phyloP scores from a whole-genome alignment of 306 rosid genomes.

The Fragaria ananassa region DNA sequence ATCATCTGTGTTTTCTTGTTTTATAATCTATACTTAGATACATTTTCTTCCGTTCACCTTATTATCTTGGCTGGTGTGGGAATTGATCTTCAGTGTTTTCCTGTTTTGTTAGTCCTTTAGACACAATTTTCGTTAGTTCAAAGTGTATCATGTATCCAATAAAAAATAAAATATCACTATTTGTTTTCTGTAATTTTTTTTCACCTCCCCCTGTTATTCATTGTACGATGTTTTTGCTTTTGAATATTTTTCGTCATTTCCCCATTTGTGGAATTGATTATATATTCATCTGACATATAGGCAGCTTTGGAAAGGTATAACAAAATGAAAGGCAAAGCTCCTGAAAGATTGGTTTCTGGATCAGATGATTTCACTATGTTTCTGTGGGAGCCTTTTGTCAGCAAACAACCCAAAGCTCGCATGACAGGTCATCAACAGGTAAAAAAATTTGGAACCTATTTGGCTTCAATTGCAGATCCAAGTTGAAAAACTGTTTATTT shows the following conservation, averaged over 20 bases:
- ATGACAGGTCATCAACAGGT: constrained; percentile 99
- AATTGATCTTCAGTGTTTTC: background rate
- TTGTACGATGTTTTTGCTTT: background rate
- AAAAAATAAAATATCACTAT: background rate
- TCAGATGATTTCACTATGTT: constrained; percentile 98
- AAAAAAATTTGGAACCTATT: background rate
- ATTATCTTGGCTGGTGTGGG: background rate
- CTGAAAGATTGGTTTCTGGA: constrained; percentile 94
- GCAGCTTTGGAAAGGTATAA: constrained; percentile 92
- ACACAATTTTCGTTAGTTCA: background rate
- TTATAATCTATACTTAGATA: background rate
- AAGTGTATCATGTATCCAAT: background rate
- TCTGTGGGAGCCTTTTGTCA: constrained; percentile 89
- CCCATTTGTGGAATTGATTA: background rate
- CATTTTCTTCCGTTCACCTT: no score
- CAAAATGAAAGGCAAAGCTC: constrained; percentile 72
- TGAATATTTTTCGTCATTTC: background rate
- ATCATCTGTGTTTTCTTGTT: background rate
- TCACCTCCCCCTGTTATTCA: background rate
- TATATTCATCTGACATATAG: constrained; percentile 35
- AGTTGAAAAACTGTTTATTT: constrained; percentile 21
- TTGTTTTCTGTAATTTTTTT: background rate
- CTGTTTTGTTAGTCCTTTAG: background rate
- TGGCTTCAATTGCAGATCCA: background rate
- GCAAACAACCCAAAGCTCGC: constrained; percentile 85